These are phyloP conservation scores for Starmera caribaea DNA, from an alignment of 805 yeast species.

Conservation along the genomic window DNA sequence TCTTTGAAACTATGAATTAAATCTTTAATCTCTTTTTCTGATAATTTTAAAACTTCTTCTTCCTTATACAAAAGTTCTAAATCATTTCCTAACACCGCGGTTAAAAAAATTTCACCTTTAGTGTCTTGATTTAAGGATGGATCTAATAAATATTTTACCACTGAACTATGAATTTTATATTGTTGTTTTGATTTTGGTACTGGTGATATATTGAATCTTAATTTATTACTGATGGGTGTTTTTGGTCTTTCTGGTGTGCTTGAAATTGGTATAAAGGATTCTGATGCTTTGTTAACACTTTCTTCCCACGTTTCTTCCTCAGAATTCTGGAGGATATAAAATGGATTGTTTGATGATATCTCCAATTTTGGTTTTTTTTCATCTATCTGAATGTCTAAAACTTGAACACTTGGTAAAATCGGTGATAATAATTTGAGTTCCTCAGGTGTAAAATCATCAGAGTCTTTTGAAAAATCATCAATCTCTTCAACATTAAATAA, in stretches of 20 bases:
- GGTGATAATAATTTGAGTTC: no score
- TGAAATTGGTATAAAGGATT: background rate
- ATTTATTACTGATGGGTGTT: background rate
- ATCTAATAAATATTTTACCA: background rate
- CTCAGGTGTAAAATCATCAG: no score
- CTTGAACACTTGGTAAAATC: no score
- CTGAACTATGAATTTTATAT: background rate
- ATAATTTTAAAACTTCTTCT: constrained; percentile 2
- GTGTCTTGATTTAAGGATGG: background rate
- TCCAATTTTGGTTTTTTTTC: no score
- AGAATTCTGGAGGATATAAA: no score
- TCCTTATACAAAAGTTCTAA: constrained; percentile 6
- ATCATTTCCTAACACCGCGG: constrained; percentile 12
- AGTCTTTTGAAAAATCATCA: no score
- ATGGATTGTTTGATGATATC: no score
- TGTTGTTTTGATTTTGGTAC: constrained; percentile 1
- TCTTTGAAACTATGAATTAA: constrained; percentile 6
- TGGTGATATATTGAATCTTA: background rate
- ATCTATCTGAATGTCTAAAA: no score
- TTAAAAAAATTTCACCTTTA: constrained; percentile 9
- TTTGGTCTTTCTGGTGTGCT: background rate
- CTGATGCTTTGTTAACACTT: background rate
- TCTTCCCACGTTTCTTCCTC: no score
- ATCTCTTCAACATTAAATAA: no score
- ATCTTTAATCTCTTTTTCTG: constrained; percentile 4